Percentiles rank a stretch among this genome's conserved stretches.
Evolutionary conservation across 2,329 filamentous ascomycete species (phyloP).

Genomic region (Talaromyces sp.): DNA sequence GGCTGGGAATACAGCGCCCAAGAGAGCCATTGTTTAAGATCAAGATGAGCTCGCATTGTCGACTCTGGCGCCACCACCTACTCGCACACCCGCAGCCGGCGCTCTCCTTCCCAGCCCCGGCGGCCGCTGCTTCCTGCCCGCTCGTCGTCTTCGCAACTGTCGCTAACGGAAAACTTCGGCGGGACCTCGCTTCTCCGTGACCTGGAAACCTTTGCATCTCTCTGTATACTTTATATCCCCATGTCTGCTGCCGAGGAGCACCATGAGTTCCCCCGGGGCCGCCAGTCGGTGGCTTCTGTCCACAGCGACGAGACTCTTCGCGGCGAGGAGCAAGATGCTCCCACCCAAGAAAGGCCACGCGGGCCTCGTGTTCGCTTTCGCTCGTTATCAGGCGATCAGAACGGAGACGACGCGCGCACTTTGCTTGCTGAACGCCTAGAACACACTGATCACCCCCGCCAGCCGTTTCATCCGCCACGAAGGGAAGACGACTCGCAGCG

Average conservation of each 20-base stretch:
- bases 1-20: conserved; percentile 6
- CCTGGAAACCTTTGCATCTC: neutral
- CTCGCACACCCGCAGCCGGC: neutral
- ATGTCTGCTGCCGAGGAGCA: conserved; percentile 10
- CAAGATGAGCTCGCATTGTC: neutral
- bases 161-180: neutral
- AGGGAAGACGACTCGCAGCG: conserved; percentile 10
- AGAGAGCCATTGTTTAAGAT: neutral
- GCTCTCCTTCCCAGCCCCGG: neutral
- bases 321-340: conserved; percentile 2
- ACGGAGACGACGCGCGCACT: conserved; percentile 4
- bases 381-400: conserved; percentile 1
- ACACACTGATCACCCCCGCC: conserved; percentile 6
- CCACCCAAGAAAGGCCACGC: neutral
- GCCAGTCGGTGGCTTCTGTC: conserved; percentile 6
- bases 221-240: neutral
- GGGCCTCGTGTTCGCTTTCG: conserved; percentile 7
- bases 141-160: neutral
- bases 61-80: conserved; percentile 3
- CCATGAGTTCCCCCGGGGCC: conserved; percentile 9
- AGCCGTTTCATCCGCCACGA: conserved; percentile 6
- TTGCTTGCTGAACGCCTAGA: conserved; percentile 6
- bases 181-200: neutral
- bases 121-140: neutral
- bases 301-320: conserved; percentile 12